phyloP scores from a whole-genome alignment of 2,329 filamentous ascomycete genomes.

The Ascochyta rabiei region DNA sequence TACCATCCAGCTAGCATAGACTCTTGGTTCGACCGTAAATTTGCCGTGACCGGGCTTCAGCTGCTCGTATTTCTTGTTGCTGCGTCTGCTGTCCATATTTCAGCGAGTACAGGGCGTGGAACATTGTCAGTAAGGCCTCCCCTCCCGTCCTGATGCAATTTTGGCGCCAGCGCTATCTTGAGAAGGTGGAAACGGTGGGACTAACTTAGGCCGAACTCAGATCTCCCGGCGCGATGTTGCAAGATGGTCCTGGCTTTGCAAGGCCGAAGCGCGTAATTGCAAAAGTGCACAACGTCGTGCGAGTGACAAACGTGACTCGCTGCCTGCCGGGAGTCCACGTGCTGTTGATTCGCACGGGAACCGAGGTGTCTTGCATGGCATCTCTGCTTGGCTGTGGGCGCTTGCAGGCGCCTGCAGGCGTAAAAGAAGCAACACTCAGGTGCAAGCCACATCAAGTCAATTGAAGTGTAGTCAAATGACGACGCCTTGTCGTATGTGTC shows the following conservation, averaged over 20 bases:
- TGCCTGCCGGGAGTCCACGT: not conserved
- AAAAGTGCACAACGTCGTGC: slow-evolving; percentile 8
- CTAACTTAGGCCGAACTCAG: slow-evolving; percentile 19
- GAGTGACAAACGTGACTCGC: slow-evolving; percentile 1
- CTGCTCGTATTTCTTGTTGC: not conserved
- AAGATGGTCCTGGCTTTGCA: not conserved
- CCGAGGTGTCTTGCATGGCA: not conserved
- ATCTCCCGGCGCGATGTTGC: slow-evolving; percentile 8
- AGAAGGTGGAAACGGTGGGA: slow-evolving; percentile 7
- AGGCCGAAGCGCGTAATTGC: not conserved
- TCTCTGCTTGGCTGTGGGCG: not conserved
- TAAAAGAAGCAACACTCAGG: not conserved
- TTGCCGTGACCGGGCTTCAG: not conserved
- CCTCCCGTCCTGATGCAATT: slow-evolving; percentile 12
- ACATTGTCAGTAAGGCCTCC: slow-evolving; percentile 14
- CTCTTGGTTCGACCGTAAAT: not conserved
- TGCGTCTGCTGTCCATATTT: not conserved
- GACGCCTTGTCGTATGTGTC: slow-evolving; percentile 2
- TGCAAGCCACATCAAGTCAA: not conserved
- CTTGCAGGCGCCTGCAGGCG: not conserved
- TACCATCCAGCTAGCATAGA: not conserved
- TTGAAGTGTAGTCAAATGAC: slow-evolving; percentile 1
- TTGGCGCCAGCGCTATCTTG: slow-evolving; percentile 15
- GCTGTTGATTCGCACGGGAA: not conserved
- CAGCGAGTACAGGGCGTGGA: not conserved